Conservation (phyloP, 2,329 filamentous ascomycete genomes). For the Juglanconis juglandina region DNA sequence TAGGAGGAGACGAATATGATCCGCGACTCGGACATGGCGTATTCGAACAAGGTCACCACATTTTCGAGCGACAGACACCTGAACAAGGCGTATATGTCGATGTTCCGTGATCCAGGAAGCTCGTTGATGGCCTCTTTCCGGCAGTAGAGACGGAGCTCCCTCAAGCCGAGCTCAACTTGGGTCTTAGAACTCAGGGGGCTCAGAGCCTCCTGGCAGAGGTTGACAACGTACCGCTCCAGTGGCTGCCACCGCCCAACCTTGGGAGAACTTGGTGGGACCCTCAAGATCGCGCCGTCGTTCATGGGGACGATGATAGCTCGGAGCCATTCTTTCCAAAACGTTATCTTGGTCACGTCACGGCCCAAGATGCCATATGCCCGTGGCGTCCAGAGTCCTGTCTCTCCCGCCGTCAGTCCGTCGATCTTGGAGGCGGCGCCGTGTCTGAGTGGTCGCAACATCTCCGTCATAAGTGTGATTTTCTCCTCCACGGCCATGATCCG, state of each 20-base stretch:
- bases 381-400: conserved; percentile 94
- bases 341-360: conserved; percentile 74
- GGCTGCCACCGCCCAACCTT: conserved; percentile 94
- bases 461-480: conserved; percentile 95
- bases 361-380: conserved; percentile 91
- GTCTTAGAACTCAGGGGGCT: conserved; percentile 91
- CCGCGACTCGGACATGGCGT: conserved; percentile 84
- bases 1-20: conserved; percentile 96
- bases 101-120: conserved; percentile 84
- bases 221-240: conserved; percentile 92
- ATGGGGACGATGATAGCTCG: conserved; percentile 92
- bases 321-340: conserved; percentile 99
- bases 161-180: conserved; percentile 86
- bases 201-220: conserved; percentile 91
- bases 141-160: conserved; percentile 87
- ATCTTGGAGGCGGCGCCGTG: conserved; percentile 97
- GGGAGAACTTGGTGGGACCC: conserved; percentile 84
- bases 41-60: conserved; percentile 89
- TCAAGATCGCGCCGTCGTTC: conserved; percentile 79
- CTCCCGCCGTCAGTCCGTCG: conserved; percentile 89
- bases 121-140: conserved; percentile 92
- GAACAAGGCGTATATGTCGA: conserved; percentile 91
- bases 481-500: conserved; percentile 95
- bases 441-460: conserved; percentile 85
- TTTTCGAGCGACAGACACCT: conserved; percentile 86